Evolutionary conservation across 768 basidiomycete genomes (phyloP).

Genomic region (Termitomyces sp.): DNA sequence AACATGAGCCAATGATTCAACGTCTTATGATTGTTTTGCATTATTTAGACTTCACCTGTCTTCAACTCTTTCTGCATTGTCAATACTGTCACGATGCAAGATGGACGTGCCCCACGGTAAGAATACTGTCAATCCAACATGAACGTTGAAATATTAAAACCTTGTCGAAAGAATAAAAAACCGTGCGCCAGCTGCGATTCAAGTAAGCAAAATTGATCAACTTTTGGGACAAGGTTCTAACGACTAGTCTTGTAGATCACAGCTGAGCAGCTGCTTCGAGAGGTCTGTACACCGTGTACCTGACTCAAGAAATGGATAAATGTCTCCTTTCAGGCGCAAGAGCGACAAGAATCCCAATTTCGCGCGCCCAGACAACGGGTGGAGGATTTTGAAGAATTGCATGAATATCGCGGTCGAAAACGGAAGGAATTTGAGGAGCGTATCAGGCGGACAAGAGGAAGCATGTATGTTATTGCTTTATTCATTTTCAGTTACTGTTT

Average conservation of each 20-base stretch:
- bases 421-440: conserved; percentile 93
- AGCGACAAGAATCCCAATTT: conserved; percentile 89
- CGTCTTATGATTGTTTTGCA: background rate
- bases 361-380: conserved; percentile 93
- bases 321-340: conserved; percentile 69
- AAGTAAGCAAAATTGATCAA: conserved; percentile 43
- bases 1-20: too few relatives aligned
- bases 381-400: conserved; percentile 90
- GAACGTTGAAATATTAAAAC: background rate
- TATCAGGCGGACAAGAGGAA: conserved; percentile 71
- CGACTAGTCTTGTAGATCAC: conserved; percentile 65
- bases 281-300: conserved; percentile 41
- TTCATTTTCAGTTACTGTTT: background rate
- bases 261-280: conserved; percentile 94
- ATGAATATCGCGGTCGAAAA: conserved; percentile 90
- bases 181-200: conserved; percentile 89
- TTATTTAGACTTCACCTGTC: background rate
- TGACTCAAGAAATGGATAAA: background rate
- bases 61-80: background rate
- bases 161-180: conserved; percentile 74
- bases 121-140: background rate
- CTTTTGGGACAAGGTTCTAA: background rate
- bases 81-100: conserved; percentile 9
- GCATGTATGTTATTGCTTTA: conserved; percentile 50
- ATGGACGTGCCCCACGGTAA: conserved; percentile 15